Evolutionary conservation across 805 yeast species (phyloP).

Genomic region (Diddensiella santjacobensis): DNA sequence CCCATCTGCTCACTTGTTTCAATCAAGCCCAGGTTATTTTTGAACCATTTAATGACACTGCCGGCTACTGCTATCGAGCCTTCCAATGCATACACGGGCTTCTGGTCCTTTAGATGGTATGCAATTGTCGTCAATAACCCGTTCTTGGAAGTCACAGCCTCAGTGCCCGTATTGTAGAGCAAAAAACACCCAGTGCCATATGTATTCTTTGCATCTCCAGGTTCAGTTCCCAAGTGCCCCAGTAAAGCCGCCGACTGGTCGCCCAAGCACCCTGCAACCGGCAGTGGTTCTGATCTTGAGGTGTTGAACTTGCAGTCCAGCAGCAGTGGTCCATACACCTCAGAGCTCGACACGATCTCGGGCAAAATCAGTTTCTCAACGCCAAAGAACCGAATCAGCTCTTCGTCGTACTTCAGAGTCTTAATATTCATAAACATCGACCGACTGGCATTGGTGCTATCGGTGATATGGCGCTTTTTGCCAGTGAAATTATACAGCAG

Average conservation of each 20-base stretch:
- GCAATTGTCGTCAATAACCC: constrained; percentile 90
- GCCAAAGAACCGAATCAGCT: constrained; percentile 72
- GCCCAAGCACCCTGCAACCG: constrained; percentile 87
- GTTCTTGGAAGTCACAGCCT: constrained; percentile 64
- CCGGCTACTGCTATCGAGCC: constrained; percentile 98
- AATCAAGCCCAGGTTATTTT: constrained; percentile 83
- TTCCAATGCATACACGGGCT: constrained; percentile 85
- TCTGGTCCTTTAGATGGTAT: constrained; percentile 73
- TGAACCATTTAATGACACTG: constrained; percentile 86
- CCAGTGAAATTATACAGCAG: constrained; percentile 75
- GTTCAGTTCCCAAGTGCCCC: constrained; percentile 81
- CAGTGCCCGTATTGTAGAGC: constrained; percentile 78
- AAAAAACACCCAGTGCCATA: constrained; percentile 95
- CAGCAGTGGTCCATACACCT: constrained; percentile 67
- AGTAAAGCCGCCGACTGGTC: constrained; percentile 93
- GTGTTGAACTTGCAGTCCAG: constrained; percentile 52
- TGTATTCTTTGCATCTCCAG: constrained; percentile 90
- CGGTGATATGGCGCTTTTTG: constrained; percentile 71
- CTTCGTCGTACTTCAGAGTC: constrained; percentile 70
- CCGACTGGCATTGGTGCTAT: constrained; percentile 87
- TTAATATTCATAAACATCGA: constrained; percentile 85
- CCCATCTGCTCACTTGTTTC: constrained; percentile 83
- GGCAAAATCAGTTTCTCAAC: constrained; percentile 74
- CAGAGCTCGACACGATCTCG: constrained; percentile 72
- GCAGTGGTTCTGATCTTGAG: constrained; percentile 36